Conservation (phyloP, 495 filamentous ascomycete genomes). For the Aspergillus cavernicola region DNA sequence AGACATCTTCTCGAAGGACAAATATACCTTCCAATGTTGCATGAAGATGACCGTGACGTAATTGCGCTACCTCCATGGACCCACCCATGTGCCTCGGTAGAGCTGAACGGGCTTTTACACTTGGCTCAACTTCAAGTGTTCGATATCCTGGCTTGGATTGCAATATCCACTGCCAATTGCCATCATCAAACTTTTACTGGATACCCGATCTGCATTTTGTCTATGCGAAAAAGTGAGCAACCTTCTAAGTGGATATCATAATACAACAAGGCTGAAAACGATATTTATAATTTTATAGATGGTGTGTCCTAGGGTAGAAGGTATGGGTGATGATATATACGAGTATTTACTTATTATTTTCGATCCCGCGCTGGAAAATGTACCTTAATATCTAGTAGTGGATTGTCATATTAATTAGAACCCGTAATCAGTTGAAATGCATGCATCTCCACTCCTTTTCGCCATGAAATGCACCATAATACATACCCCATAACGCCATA, state of each 20-base stretch:
- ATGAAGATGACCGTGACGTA: constrained; percentile 3
- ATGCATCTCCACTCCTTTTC: not conserved
- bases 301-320: not conserved
- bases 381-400: not conserved
- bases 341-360: constrained; percentile 3
- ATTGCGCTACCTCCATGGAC: not conserved
- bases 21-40: not conserved
- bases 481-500: not conserved
- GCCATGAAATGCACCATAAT: constrained; percentile 6
- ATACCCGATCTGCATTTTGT: constrained; percentile 36
- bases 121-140: not conserved
- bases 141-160: not conserved
- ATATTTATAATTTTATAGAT: not conserved
- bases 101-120: not conserved
- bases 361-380: not conserved
- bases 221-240: constrained; percentile 13
- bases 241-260: not conserved
- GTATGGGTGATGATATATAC: not conserved
- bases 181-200: constrained; percentile 27
- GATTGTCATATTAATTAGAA: not conserved
- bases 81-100: not conserved
- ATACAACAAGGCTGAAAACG: constrained; percentile 3
- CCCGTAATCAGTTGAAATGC: not conserved
- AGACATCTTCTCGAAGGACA: not conserved
- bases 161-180: constrained; percentile 6